Conservation (phyloP, 441 rosid genomes). For the Francoa sonchifolia region DNA sequence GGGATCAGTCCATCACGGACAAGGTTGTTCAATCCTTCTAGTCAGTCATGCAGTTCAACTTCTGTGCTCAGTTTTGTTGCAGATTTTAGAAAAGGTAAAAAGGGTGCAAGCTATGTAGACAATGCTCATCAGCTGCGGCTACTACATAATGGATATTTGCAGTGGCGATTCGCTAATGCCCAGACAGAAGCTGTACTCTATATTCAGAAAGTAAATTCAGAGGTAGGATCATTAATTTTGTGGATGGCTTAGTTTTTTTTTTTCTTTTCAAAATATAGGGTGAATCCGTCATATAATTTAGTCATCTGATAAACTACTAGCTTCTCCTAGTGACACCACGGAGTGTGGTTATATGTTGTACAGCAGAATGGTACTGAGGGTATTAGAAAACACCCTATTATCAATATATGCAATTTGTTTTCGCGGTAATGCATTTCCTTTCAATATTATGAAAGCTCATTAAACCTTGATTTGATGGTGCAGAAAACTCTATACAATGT, state of each 20-base stretch:
- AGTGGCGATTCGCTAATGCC: constrained; percentile 88
- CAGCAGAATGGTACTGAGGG: background rate
- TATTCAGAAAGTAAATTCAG: constrained; percentile 50
- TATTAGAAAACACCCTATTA: background rate
- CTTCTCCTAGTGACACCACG: background rate
- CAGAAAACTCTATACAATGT: constrained; percentile 67
- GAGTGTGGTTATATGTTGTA: background rate
- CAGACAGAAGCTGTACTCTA: constrained; percentile 55
- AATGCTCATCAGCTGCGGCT: constrained; percentile 85
- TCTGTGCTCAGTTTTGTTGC: constrained; percentile 84
- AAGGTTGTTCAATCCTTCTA: constrained; percentile 29
- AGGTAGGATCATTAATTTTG: constrained; percentile 44
- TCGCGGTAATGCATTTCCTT: background rate
- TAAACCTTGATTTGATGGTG: constrained; percentile 15
- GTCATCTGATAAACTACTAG: background rate
- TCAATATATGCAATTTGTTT: no score
- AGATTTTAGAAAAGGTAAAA: constrained; percentile 72
- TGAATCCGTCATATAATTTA: constrained; percentile 4
- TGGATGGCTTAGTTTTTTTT: background rate
- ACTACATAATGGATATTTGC: constrained; percentile 67
- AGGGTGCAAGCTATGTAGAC: constrained; percentile 49
- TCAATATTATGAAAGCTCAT: constrained; percentile 4
- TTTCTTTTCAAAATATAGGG: background rate
- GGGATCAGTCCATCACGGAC: constrained; percentile 52
- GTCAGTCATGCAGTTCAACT: constrained; percentile 46